Conservation (phyloP, 2,329 filamentous ascomycete genomes). For the Akanthomyces dipterigenus region DNA sequence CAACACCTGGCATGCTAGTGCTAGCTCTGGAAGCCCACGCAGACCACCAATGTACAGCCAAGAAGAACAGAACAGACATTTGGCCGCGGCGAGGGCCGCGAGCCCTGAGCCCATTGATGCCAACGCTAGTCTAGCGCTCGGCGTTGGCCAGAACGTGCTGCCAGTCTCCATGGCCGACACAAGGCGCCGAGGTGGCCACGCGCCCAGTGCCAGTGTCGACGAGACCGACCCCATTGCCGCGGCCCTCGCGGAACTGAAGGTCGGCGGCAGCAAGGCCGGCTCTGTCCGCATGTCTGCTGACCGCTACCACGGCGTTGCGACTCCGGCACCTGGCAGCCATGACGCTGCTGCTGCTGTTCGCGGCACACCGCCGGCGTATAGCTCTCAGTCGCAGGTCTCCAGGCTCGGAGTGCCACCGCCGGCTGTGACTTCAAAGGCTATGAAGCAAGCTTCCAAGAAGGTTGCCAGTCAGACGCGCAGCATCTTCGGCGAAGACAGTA, state of each 20-base stretch:
- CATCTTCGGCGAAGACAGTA: conserved; percentile 55
- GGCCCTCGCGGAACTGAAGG: conserved; percentile 88
- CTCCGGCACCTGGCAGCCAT: conserved; percentile 56
- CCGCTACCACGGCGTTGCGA: conserved; percentile 86
- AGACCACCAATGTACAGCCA: conserved; percentile 34
- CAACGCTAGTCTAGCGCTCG: conserved; percentile 84
- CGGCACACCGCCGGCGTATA: conserved; percentile 82
- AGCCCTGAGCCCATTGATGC: conserved; percentile 88
- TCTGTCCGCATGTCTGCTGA: conserved; percentile 87
- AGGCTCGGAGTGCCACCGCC: conserved; percentile 83
- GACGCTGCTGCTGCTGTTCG: conserved; percentile 51
- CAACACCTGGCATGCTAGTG: conserved; percentile 52
- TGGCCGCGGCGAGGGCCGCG: conserved; percentile 33
- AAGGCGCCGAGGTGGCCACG: conserved; percentile 27
- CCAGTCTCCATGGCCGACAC: conserved; percentile 76
- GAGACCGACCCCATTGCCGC: conserved; percentile 83
- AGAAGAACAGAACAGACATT: conserved; percentile 22
- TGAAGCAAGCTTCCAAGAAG: conserved; percentile 91
- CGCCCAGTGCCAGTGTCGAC: conserved; percentile 39
- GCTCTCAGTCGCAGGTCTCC: conserved; percentile 57
- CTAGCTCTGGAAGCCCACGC: conserved; percentile 25
- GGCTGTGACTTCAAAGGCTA: conserved; percentile 85
- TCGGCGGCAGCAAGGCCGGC: conserved; percentile 68
- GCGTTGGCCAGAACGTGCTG: conserved; percentile 93
- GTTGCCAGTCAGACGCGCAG: conserved; percentile 77